Conservation (phyloP, 73 alveolate genomes). For the Paramecium sexaurelia region DNA sequence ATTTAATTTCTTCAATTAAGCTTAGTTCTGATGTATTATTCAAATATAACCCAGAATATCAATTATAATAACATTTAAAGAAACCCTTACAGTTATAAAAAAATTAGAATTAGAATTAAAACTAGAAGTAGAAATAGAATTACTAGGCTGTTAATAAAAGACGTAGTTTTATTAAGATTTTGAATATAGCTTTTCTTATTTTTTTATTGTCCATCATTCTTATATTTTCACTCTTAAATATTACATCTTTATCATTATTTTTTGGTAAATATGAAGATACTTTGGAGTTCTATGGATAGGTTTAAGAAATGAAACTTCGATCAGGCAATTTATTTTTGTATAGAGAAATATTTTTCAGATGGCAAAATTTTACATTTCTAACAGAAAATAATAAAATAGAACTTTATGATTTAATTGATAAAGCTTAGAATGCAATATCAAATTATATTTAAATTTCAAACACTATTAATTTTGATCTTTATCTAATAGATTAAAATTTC, state of each 20-base stretch:
- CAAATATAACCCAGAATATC: not conserved
- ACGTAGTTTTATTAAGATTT: not conserved
- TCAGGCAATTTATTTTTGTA: not conserved
- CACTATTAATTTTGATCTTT: not conserved
- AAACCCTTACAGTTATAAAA: not conserved
- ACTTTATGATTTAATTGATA: conserved; percentile 11
- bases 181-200: not conserved
- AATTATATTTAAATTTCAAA: not conserved
- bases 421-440: not conserved
- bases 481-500: not conserved
- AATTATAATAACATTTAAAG: not conserved
- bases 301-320: conserved; percentile 5
- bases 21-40: not conserved
- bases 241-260: not conserved
- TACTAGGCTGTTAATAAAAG: not conserved
- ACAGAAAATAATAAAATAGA: not conserved
- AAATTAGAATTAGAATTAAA: not conserved
- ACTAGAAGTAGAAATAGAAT: not conserved
- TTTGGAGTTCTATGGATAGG: not conserved
- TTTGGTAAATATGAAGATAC: conserved; percentile 14
- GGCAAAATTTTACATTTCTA: not conserved
- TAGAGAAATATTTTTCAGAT: conserved; percentile 17
- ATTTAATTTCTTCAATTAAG: not conserved
- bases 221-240: not conserved
- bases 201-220: not conserved